Percentiles rank a stretch among this genome's conserved stretches.
These are phyloP conservation scores for Kurtzmaniella quercitrusa DNA, from an alignment of 1,139 yeast genomes.

Conservation along the genomic window DNA sequence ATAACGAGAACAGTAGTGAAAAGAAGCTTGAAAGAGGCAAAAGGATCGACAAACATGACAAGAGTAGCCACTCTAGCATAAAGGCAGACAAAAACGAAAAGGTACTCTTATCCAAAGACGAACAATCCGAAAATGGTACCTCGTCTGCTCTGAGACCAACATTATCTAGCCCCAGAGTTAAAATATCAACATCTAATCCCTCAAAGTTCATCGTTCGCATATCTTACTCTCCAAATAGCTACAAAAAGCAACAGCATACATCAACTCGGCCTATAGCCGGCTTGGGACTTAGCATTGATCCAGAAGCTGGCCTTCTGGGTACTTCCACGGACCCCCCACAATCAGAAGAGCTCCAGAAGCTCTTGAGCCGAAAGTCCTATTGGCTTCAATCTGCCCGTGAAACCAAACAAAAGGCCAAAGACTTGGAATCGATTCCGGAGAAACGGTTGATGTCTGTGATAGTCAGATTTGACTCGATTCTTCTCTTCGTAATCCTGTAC, in stretches of 20 bases:
- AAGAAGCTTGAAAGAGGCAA: conserved; percentile 1
- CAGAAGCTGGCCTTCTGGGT: conserved; percentile 5
- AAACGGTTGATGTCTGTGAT: conserved; percentile 21
- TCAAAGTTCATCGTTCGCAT: not conserved
- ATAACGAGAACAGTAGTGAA: conserved; percentile 2
- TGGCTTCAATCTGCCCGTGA: conserved; percentile 30
- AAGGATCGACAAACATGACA: conserved; percentile 3
- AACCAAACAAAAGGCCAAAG: conserved; percentile 20
- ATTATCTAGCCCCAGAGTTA: not conserved
- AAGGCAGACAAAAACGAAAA: too few relatives aligned
- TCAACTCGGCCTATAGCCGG: not conserved
- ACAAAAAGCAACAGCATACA: not conserved
- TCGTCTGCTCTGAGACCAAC: not conserved
- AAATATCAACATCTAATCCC: not conserved
- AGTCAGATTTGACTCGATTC: conserved; percentile 29
- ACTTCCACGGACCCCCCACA: not conserved
- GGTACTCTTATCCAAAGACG: too few relatives aligned
- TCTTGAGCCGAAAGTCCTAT: conserved; percentile 15
- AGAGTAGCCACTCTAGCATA: not conserved
- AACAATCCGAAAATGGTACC: too few relatives aligned
- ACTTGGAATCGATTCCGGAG: conserved; percentile 12
- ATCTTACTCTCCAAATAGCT: not conserved
- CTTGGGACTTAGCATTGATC: not conserved
- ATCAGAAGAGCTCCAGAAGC: conserved; percentile 1
- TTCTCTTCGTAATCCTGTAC: conserved; percentile 26